Base-by-base conservation (phyloP, 2,329 filamentous ascomycete genomes). In the Stromatinia cepivora region DNA sequence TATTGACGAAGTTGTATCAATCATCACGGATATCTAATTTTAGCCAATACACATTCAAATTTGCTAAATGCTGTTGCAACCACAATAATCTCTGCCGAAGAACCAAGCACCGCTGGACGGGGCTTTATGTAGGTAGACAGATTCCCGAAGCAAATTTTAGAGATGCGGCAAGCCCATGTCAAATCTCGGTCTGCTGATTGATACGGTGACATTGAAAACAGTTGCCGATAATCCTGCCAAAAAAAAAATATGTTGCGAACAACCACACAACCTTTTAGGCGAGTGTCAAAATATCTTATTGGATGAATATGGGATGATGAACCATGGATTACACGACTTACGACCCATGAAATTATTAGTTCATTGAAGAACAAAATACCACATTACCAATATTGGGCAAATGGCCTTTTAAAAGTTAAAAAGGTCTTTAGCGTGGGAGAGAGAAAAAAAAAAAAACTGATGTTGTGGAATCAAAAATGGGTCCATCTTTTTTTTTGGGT, bases 381-480 rank as follows among this genome's bases (percentile, higher is more conserved):
- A 42, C 6, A 7, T 42, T 62, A 25, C 28, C 22, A 50, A 20
- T 48, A 50, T 17, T 62, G 45, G 45, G 45, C 39, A 62, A 62
- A 36, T 48, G 45, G 28, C 2, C 11, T 22, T 10, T 50, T 31
- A 36, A 13, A 34, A 50, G 45, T 28, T 50, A 22, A 31, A n/a
- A 10, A 61, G 25, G 28, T 1, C 39, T 50, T 63, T 63, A 28
- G 59, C 45, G 34, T 63, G 28, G 28, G n/a, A 63, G 45, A 36
- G 20, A 20, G 28, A 22, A 20, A 34, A 13, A 28, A 36, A 48
- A 62, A 63, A 36, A 39, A 52, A 48, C n/a, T n/a, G 46, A 63
- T 20, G 46, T 36, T 39, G 61, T 63, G 61, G 46, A 63, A 63
- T 63, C 61, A 48, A 50, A 63, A 63, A 20, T 52, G n/a, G 61